These are phyloP conservation scores for Aspergillus thermomutatus DNA, from an alignment of 2,329 filamentous ascomycete genomes.

Conservation along the genomic window DNA sequence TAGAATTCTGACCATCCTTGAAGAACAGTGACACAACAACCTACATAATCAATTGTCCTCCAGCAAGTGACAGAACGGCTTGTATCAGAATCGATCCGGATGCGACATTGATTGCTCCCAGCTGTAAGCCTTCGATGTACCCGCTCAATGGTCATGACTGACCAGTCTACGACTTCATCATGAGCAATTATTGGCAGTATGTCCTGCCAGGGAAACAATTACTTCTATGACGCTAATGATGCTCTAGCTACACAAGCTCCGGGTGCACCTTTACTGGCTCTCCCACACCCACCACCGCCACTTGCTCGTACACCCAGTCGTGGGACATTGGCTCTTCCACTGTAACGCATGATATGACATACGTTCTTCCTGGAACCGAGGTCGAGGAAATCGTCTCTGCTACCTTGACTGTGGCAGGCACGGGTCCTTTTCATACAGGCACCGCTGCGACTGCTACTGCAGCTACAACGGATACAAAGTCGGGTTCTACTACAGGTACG, in stretches of 20 bases:
- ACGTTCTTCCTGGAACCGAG: not conserved
- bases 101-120: not conserved
- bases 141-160: too few species aligned
- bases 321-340: not conserved
- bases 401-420: not conserved
- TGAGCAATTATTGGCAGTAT: too few species aligned
- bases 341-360: not conserved
- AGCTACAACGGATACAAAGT: not conserved
- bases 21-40: not conserved
- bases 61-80: not conserved
- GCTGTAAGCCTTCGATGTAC: not conserved
- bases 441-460: not conserved
- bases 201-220: too few species aligned
- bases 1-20: not conserved
- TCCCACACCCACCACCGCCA: not conserved
- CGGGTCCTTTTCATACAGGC: not conserved
- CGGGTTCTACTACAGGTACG: not conserved
- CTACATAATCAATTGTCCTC: not conserved
- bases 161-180: too few species aligned
- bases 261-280: not conserved
- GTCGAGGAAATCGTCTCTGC: not conserved
- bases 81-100: not conserved
- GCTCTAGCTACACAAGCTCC: not conserved
- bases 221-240: too few species aligned
- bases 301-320: not conserved